Percentiles rank a stretch among this genome's conserved stretches.
These are phyloP conservation scores for Zasmidium angulare DNA, from an alignment of 2,329 filamentous ascomycete genomes.

Conservation along the genomic window DNA sequence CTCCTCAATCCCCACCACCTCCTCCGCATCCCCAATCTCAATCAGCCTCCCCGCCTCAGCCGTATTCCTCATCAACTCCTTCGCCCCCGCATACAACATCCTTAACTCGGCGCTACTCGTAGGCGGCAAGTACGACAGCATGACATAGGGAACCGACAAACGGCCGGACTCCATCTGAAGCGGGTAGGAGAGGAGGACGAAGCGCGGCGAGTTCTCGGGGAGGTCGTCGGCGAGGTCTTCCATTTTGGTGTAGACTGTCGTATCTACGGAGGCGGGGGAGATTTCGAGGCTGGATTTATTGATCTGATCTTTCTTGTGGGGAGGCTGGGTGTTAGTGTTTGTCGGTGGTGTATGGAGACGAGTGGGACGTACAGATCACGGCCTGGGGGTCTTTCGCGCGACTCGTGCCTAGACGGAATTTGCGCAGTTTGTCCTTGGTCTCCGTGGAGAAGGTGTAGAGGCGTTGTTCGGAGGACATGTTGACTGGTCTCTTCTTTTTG, in stretches of 20 bases:
- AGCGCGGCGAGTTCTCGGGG: conserved; percentile 87
- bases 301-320: conserved; percentile 79
- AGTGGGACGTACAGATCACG: conserved; percentile 75
- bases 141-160: conserved; percentile 84
- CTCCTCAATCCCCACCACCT: conserved; percentile 76
- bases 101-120: conserved; percentile 84
- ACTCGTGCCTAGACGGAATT: conserved; percentile 90
- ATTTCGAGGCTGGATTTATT: conserved; percentile 90
- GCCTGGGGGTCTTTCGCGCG: conserved; percentile 83
- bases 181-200: conserved; percentile 86
- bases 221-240: conserved; percentile 82
- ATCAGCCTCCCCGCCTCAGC: conserved; percentile 86
- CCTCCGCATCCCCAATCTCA: conserved; percentile 78
- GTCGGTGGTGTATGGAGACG: conserved; percentile 1
- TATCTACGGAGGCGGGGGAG: conserved; percentile 73
- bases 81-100: conserved; percentile 95
- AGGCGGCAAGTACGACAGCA: conserved; percentile 90
- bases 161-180: conserved; percentile 83
- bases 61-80: conserved; percentile 92
- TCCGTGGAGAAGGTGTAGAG: conserved; percentile 91
- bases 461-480: conserved; percentile 71
- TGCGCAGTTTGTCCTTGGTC: conserved; percentile 85
- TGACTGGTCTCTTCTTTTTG: conserved; percentile 21
- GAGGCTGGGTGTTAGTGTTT: conserved; percentile 1
- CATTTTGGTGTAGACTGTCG: conserved; percentile 78